Percentiles rank a stretch among this genome's conserved stretches.
Conservation (phyloP, 441 rosid species). For the Melastoma candidum region DNA sequence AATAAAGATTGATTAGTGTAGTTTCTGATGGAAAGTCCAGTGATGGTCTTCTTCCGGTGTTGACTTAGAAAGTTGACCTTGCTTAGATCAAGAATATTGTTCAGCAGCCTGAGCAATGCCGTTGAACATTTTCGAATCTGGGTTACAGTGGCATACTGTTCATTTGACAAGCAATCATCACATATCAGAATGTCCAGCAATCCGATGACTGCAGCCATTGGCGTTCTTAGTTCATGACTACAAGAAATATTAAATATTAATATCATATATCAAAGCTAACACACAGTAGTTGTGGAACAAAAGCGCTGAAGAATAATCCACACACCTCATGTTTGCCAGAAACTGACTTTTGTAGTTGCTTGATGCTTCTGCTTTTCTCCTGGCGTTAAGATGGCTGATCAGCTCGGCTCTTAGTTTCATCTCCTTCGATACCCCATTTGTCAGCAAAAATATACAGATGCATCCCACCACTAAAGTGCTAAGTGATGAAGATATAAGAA, state of each 20-base stretch:
- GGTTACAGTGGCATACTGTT: conserved; percentile 86
- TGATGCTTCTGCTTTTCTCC: conserved; percentile 98
- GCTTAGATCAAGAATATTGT: conserved; percentile 91
- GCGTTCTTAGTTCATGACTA: conserved; percentile 98
- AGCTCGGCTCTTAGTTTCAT: conserved; percentile 96
- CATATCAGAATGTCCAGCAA: conserved; percentile 89
- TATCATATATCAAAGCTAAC: neutral
- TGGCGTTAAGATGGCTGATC: conserved; percentile 96
- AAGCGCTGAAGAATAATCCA: neutral
- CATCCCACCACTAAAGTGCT: conserved; percentile 88
- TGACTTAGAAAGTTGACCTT: conserved; percentile 42
- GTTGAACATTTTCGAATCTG: conserved; percentile 94
- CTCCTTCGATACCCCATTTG: conserved; percentile 98
- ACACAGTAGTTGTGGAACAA: neutral
- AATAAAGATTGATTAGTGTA: neutral
- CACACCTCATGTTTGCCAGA: conserved; percentile 96
- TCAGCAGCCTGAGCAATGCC: conserved; percentile 91
- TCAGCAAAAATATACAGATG: conserved; percentile 76
- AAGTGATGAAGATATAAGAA: conserved; percentile 79
- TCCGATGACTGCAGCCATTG: conserved; percentile 99
- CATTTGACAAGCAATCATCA: conserved; percentile 80
- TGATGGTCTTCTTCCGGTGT: conserved; percentile 1
- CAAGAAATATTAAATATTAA: conserved; percentile 16
- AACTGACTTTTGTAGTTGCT: conserved; percentile 98
- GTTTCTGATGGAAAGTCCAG: neutral